phyloP scores from a whole-genome alignment of 2,329 filamentous ascomycete species.

The Colletotrichum sp. region DNA sequence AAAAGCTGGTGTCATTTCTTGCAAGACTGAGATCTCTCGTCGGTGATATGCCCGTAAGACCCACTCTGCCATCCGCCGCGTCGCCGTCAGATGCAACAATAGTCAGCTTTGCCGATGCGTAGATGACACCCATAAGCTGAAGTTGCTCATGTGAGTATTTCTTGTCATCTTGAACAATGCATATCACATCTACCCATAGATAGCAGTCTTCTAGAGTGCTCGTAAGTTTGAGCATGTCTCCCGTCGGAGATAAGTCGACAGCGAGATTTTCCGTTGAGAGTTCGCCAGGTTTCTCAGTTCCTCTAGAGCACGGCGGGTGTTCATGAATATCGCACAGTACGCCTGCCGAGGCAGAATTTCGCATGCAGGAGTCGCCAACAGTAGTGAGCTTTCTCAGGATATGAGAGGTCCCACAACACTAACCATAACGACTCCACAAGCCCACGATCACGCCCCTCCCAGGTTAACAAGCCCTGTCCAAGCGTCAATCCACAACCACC shows the following conservation, averaged over 20 bases:
- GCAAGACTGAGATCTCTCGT: not conserved
- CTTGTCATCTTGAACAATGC: not conserved
- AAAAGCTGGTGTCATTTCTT: not conserved
- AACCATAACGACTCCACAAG: not conserved
- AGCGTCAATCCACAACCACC: not conserved
- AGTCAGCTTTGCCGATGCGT: not conserved
- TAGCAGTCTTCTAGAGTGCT: not conserved
- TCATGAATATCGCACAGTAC: not conserved
- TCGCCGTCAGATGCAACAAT: not conserved
- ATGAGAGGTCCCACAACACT: not conserved
- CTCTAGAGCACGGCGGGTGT: not conserved
- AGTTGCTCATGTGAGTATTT: not conserved
- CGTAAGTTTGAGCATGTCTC: not conserved
- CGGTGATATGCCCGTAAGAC: not conserved
- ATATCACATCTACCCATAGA: not conserved
- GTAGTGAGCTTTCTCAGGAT: not conserved
- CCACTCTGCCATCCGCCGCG: not conserved
- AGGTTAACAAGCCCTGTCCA: not conserved
- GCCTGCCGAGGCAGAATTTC: not conserved
- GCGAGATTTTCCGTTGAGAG: not conserved
- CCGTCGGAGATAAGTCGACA: not conserved
- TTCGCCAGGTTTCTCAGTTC: not conserved
- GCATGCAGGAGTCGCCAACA: accelerated
- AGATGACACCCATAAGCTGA: not conserved
- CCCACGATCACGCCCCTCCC: not conserved